These are phyloP conservation scores for Chrysoporthe deuterocubensis DNA, from an alignment of 2,329 filamentous ascomycete species.

Conservation along the genomic window DNA sequence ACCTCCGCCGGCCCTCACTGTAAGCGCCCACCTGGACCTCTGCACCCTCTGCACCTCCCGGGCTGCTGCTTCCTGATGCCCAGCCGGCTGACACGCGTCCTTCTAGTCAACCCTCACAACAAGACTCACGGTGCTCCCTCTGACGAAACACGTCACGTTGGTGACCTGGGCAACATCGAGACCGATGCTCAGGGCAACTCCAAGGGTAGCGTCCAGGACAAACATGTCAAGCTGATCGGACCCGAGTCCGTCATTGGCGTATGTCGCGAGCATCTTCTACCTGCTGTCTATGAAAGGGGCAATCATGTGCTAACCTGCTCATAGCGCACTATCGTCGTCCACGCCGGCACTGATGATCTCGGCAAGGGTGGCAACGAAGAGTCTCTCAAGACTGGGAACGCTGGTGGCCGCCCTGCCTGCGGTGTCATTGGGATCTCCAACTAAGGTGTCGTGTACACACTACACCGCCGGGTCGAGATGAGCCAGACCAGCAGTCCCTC, in stretches of 20 bases:
- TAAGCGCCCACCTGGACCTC: constrained; percentile 51
- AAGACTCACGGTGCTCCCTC: constrained; percentile 89
- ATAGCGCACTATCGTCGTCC: constrained; percentile 91
- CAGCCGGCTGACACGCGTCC: constrained; percentile 21
- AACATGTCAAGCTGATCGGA: constrained; percentile 92
- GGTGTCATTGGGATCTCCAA: constrained; percentile 91
- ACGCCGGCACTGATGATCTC: constrained; percentile 95
- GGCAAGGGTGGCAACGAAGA: constrained; percentile 91
- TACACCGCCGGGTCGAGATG: background rate
- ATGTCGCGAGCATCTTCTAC: constrained; percentile 42
- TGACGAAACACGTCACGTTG: constrained; percentile 88
- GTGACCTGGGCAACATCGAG: constrained; percentile 96
- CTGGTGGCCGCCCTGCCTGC: constrained; percentile 90
- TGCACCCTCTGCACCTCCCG: background rate
- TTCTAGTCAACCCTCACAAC: constrained; percentile 86
- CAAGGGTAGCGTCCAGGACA: constrained; percentile 79
- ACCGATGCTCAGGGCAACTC: constrained; percentile 92
- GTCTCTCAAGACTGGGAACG: constrained; percentile 98
- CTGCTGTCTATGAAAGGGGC: background rate
- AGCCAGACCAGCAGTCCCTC: background rate
- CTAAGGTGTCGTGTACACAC: constrained; percentile 47
- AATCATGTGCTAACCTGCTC: constrained; percentile 10
- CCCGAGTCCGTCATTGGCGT: constrained; percentile 93
- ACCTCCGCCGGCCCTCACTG: constrained; percentile 97
- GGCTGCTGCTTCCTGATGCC: background rate